phyloP scores from a whole-genome alignment of 306 rosid genomes.

The Medicago arabica region DNA sequence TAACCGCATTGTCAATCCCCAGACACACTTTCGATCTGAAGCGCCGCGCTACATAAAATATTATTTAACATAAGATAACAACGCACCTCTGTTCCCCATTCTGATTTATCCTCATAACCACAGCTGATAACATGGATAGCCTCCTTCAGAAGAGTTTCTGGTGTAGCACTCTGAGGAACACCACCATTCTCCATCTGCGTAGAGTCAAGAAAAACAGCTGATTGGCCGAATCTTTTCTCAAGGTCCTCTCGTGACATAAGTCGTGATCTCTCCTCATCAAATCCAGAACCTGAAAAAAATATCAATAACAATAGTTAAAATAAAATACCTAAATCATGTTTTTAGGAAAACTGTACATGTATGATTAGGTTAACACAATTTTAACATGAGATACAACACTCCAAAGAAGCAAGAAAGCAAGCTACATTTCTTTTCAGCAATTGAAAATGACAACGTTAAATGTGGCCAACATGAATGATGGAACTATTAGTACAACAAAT shows the following conservation, averaged over 20 bases:
- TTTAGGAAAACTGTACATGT: neutral
- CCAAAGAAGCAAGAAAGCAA: neutral
- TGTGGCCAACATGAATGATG: neutral
- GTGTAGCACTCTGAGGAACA: conserved; percentile 95
- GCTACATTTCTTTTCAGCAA: neutral
- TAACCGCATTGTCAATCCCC: neutral
- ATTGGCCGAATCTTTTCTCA: conserved; percentile 95
- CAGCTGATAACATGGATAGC: conserved; percentile 99
- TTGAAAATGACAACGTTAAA: conserved; percentile 5
- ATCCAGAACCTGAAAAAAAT: conserved; percentile 72
- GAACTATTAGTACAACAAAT: conserved; percentile 12
- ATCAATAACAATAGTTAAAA: neutral
- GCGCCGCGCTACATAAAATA: neutral
- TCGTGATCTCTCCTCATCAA: conserved; percentile 88
- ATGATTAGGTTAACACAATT: conserved; percentile 4
- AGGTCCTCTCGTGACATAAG: conserved; percentile 94
- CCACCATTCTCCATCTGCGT: conserved; percentile 99
- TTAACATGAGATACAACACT: neutral
- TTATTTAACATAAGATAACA: conserved; percentile 32
- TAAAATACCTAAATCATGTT: neutral
- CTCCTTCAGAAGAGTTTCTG: conserved; percentile 95
- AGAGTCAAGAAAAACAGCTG: conserved; percentile 90
- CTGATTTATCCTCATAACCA: conserved; percentile 94
- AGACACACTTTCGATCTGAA: neutral
- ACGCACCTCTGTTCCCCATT: conserved; percentile 92